Evolutionary conservation across 768 basidiomycete genomes (phyloP), one percentile per base, ranked within the genome.

Genomic region (Pisolithus marmoratus): DNA sequence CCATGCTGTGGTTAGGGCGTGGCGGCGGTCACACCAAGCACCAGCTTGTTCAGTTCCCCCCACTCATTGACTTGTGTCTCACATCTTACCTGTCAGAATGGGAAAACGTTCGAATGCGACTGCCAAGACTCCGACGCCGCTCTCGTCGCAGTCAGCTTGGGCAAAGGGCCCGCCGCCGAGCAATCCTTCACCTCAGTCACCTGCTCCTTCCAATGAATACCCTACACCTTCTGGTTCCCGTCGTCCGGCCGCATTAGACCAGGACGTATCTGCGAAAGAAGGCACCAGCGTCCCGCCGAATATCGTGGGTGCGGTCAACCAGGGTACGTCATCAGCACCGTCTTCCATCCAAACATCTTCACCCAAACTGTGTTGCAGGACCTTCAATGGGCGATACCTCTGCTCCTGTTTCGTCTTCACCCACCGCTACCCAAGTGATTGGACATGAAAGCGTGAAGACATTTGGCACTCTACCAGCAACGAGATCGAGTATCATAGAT

Each of bases 121-220:
- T 70, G 75, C 74, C 73, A 85, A 85, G 82, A 84, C 74, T 76
- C 79, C 79, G 72, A 70, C 82, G 74, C 82, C 77, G 80, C 83
- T 84, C 74, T 73, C 85, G 68, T 68, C 78, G 76, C 82, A 83
- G 78, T 91, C 90, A 72, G 91, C 89, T 77, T 95, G 92, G 92
- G 75, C 87, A 73, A 86, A 73, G 78, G 90, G 91, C 69, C 91
- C 91, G 47, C 90, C 91, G 50, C 79, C 79, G 73, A 78, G 58
- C 56, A 67, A 52, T 11, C 63, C 82, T 50, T 72, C 73, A 53
- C 68, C 72, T 45, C 85, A 89, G 71, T 87, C 88, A 56, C 86
- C 88, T 58, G 86, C 82, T 51, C 81, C 79, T 20, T 65, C 80
- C 41, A 76, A 70, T 66, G 67, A 65, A 38, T 65, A 72, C 46